Conservation (phyloP, 2,329 filamentous ascomycete species). For the Cladosporium sp. region DNA sequence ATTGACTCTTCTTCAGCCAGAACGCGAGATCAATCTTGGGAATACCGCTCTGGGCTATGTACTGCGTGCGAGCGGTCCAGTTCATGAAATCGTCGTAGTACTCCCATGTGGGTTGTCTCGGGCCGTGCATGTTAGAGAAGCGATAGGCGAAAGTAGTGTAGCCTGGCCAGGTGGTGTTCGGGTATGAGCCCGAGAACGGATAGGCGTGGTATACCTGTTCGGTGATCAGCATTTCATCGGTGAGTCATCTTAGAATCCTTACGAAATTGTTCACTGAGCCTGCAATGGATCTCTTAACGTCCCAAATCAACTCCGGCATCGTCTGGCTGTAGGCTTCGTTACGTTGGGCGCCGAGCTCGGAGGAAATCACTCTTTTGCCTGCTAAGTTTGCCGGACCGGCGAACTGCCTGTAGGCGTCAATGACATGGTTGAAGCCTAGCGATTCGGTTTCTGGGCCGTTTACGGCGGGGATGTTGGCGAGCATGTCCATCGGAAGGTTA, state of each 20-base stretch:
- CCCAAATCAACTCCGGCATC: slow-evolving; percentile 30
- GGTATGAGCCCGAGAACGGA: slow-evolving; percentile 39
- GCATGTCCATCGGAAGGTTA: slow-evolving; percentile 34
- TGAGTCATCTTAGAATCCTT: background rate
- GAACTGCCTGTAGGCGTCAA: slow-evolving; percentile 33
- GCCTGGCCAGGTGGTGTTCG: slow-evolving; percentile 47
- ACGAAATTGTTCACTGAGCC: slow-evolving; percentile 42
- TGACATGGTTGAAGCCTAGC: slow-evolving; percentile 29
- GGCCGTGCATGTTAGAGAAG: slow-evolving; percentile 39
- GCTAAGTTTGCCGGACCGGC: slow-evolving; percentile 30
- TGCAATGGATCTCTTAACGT: slow-evolving; percentile 37
- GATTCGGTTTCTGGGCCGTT: slow-evolving; percentile 34
- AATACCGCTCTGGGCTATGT: slow-evolving; percentile 36
- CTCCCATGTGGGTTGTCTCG: slow-evolving; percentile 40
- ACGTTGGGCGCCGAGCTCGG: slow-evolving; percentile 30
- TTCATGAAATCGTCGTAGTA: slow-evolving; percentile 35
- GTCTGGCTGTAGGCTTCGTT: slow-evolving; percentile 26
- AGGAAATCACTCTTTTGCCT: slow-evolving; percentile 29
- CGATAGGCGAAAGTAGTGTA: slow-evolving; percentile 42
- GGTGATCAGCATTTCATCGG: too few species aligned
- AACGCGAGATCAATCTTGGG: slow-evolving; percentile 41
- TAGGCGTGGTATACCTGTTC: slow-evolving; percentile 36
- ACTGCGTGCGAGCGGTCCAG: slow-evolving; percentile 37
- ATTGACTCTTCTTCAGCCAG: slow-evolving; percentile 28
- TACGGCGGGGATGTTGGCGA: slow-evolving; percentile 26